These are phyloP conservation scores for Cardamine resedifolia DNA, from an alignment of 345 rosid species.

Conservation along the genomic window DNA sequence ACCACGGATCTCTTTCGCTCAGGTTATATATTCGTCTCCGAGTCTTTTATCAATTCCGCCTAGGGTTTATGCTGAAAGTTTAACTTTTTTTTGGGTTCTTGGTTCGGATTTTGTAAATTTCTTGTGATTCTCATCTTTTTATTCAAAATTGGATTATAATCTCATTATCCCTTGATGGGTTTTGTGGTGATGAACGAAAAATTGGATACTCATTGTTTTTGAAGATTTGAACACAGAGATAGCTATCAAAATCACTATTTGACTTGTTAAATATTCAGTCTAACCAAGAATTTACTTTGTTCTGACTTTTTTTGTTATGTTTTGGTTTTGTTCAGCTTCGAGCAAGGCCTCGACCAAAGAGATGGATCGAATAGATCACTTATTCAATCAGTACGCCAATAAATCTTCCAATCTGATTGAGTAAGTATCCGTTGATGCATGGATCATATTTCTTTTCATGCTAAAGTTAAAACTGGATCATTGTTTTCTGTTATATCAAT, in stretches of 20 bases:
- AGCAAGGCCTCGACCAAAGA: slow-evolving; percentile 88
- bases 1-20: slow-evolving; percentile 92
- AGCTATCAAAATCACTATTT: neutral
- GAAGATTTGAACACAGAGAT: neutral
- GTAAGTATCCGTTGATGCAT: slow-evolving; percentile 49
- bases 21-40: slow-evolving; percentile 42
- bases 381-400: slow-evolving; percentile 69
- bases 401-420: slow-evolving; percentile 77
- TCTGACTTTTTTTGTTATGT: neutral
- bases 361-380: slow-evolving; percentile 85
- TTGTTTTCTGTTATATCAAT: neutral
- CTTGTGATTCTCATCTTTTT: neutral
- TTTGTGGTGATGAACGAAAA: neutral
- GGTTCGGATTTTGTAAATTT: neutral
- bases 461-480: neutral
- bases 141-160: slow-evolving; percentile 1
- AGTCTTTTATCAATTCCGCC: neutral
- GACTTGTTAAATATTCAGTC: neutral
- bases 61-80: slow-evolving; percentile 28
- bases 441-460: neutral
- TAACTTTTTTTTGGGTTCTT: neutral
- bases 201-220: neutral
- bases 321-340: slow-evolving; percentile 53
- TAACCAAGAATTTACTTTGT: neutral
- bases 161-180: neutral